Evolutionary conservation across 2,329 filamentous ascomycete species (phyloP), one percentile per base, ranked within the genome.

Genomic region (Proliferodiscus dingleyae): DNA sequence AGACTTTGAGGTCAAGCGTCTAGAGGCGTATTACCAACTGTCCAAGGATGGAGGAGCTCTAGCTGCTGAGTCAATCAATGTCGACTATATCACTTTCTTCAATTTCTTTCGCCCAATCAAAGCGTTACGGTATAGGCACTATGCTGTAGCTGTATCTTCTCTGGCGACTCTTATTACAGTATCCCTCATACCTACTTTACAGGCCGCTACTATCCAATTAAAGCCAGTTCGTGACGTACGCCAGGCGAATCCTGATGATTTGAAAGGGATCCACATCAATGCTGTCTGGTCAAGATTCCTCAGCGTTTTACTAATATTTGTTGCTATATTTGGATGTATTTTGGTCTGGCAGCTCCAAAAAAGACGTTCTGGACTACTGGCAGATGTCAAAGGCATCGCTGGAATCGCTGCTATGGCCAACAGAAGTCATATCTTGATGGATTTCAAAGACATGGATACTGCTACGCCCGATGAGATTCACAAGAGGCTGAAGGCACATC

Each of bases 341-440:
- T 68, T 88, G 3, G 71, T 86, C 34, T 78, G 74, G 53, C 72
- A 81, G 49, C 73, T 87, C 34, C 75, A 77, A 45, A 71, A 71
- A 13, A 71, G 85, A 18, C 79, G 77, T 30, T 85, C 81, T 3
- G 85, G 85, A 0, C 69, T 89, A 13, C 64, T 80, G 3, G 77
- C 78, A 5, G 81, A 88, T 59, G 83, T 86, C 5, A 81, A 80
- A 54, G 85, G 85, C 5, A 86, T 89, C 41, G 83, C 84, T 2
- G 85, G 85, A 2, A 72, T 88, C 29, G 85, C 85, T 5, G 80
- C 83, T 45, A 87, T 89, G 83, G 84, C 85, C 8, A 84, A 85
- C 2, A 78, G 79, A 50, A 81, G 77, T 52, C 84, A 88, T 54
- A 85, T 88, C 60, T 67, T 88, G 52, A 81, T 80, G 65, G 85